A percentile compares a stretch with the other conserved stretches of the same genome.
Evolutionary conservation across 345 rosid genomes (phyloP).

Genomic region (Trapa incisa): DNA sequence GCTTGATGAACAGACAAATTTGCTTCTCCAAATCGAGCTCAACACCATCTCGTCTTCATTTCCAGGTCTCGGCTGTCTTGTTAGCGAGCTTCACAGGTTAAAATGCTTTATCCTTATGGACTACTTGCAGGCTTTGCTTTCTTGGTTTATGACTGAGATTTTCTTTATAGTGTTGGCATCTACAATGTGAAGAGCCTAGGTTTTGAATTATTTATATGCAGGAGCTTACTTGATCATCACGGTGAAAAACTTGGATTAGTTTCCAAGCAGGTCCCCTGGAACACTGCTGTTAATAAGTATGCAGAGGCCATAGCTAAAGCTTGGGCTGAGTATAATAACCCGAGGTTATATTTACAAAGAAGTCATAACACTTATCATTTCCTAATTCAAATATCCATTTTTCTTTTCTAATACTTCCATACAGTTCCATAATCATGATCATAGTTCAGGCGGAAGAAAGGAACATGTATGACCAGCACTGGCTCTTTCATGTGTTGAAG

Average conservation of each 20-base stretch:
- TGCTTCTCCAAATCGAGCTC: constrained; percentile 85
- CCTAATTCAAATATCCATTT: too few relatives aligned
- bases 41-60: constrained; percentile 85
- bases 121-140: background rate
- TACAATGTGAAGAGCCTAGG: background rate
- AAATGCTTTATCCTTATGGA: background rate
- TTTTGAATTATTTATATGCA: constrained; percentile 14
- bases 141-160: too few relatives aligned
- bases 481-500: constrained; percentile 54
- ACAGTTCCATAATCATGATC: constrained; percentile 66
- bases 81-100: constrained; percentile 80
- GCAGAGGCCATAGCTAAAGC: constrained; percentile 78
- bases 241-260: constrained; percentile 61
- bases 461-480: constrained; percentile 96
- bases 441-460: constrained; percentile 71
- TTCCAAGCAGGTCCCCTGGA: constrained; percentile 47
- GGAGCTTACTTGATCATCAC: constrained; percentile 57
- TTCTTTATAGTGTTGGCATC: too few relatives aligned
- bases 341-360: constrained; percentile 35
- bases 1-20: constrained; percentile 89
- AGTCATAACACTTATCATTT: too few relatives aligned
- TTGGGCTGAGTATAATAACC: constrained; percentile 69
- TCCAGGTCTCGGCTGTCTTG: constrained; percentile 68
- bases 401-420: background rate
- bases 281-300: constrained; percentile 34